phyloP scores from a whole-genome alignment of 2,329 filamentous ascomycete genomes.

The Verticillium tricorpus region DNA sequence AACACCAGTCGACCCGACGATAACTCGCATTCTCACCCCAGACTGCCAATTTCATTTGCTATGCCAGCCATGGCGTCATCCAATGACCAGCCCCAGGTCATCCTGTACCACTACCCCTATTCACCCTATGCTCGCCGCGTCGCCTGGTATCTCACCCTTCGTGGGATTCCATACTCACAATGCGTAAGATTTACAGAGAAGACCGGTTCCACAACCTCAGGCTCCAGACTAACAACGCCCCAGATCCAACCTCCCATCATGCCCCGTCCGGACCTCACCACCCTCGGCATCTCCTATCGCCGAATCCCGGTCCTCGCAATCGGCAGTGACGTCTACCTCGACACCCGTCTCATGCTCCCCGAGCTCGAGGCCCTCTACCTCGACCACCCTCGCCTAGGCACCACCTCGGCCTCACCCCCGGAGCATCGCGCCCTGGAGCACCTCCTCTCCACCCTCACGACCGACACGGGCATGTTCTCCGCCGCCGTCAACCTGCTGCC shows the following conservation, averaged over 20 bases:
- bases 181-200: constrained; percentile 47
- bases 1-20: background rate
- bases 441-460: constrained; percentile 51
- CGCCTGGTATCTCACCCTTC: constrained; percentile 63
- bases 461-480: constrained; percentile 54
- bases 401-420: constrained; percentile 8
- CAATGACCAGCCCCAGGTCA: constrained; percentile 26
- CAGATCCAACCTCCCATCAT: constrained; percentile 62
- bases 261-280: constrained; percentile 60
- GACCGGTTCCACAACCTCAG: background rate
- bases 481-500: constrained; percentile 53
- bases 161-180: constrained; percentile 61
- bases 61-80: background rate
- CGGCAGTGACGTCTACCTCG: constrained; percentile 63
- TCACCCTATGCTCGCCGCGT: constrained; percentile 63
- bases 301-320: constrained; percentile 66
- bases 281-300: constrained; percentile 60
- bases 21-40: too few relatives aligned
- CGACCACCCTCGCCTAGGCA: constrained; percentile 29
- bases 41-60: too few relatives aligned
- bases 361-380: constrained; percentile 58
- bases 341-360: constrained; percentile 63
- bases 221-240: constrained; percentile 1
- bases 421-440: constrained; percentile 38
- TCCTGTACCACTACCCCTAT: constrained; percentile 62